These are phyloP conservation scores for Arabidopsis thaliana DNA, from an alignment of 345 rosid species.

Conservation along the genomic window TAIR10.1 NC_003076.8:20492001-20492500, in stretches of 20 bases:
- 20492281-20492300: constrained; percentile 2
- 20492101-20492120: constrained; percentile 79
- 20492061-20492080: constrained; percentile 94
- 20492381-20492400: not conserved
- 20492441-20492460: constrained; percentile 3
- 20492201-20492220: not conserved
- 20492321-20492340: constrained; percentile 86
- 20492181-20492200: not conserved
- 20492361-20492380: constrained; percentile 15
- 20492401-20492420: not conserved
- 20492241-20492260: not conserved
- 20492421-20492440: constrained; percentile 4
- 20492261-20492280: not conserved
- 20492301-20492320: constrained; percentile 58
- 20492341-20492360: constrained; percentile 96
- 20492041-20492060: not conserved
- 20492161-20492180: not conserved
- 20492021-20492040: not conserved
- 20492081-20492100: constrained; percentile 95
- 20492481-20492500: constrained; percentile 95
- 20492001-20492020: not conserved
- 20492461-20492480: constrained; percentile 58
- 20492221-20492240: not conserved
- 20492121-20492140: constrained; percentile 85
- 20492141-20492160: constrained; percentile 55